Percentiles rank a stretch among this genome's conserved stretches.
Evolutionary conservation across 352 stramenopile genomes (phyloP).

Genomic region (Phytophthora nicotianae): DNA sequence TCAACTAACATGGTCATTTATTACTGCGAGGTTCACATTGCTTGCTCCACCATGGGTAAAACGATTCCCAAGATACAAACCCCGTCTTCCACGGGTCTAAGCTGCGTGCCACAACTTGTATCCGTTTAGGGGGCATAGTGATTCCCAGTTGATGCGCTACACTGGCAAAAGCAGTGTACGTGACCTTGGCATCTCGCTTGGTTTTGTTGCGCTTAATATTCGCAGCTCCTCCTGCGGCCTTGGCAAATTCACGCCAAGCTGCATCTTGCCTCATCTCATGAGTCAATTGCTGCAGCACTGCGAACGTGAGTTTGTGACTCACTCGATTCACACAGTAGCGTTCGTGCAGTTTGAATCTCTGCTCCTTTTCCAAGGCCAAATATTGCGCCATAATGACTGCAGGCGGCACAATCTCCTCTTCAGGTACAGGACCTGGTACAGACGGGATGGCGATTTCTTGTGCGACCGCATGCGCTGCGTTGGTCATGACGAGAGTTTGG

Average conservation of each 20-base stretch:
- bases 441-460: slow-evolving; percentile 56
- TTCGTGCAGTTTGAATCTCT: slow-evolving; percentile 57
- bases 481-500: slow-evolving; percentile 65
- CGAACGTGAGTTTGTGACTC: slow-evolving; percentile 68
- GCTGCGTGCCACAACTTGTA: slow-evolving; percentile 47
- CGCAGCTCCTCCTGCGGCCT: slow-evolving; percentile 15
- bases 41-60: slow-evolving; percentile 69
- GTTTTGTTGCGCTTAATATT: slow-evolving; percentile 26
- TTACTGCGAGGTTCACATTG: slow-evolving; percentile 9
- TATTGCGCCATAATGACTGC: slow-evolving; percentile 74
- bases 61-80: slow-evolving; percentile 61
- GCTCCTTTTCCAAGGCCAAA: slow-evolving; percentile 42
- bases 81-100: slow-evolving; percentile 62
- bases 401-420: slow-evolving; percentile 47
- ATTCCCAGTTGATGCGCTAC: slow-evolving; percentile 50
- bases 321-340: slow-evolving; percentile 65
- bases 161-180: slow-evolving; percentile 53
- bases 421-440: slow-evolving; percentile 27
- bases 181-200: slow-evolving; percentile 38
- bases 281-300: slow-evolving; percentile 67
- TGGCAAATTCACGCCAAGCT: slow-evolving; percentile 63
- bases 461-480: slow-evolving; percentile 51
- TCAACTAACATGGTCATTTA: slow-evolving; percentile 12
- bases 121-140: slow-evolving; percentile 44
- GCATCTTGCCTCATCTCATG: slow-evolving; percentile 62